phyloP scores from a whole-genome alignment of 352 stramenopile species.

The Hyaloperonospora arabidopsidis region DNA sequence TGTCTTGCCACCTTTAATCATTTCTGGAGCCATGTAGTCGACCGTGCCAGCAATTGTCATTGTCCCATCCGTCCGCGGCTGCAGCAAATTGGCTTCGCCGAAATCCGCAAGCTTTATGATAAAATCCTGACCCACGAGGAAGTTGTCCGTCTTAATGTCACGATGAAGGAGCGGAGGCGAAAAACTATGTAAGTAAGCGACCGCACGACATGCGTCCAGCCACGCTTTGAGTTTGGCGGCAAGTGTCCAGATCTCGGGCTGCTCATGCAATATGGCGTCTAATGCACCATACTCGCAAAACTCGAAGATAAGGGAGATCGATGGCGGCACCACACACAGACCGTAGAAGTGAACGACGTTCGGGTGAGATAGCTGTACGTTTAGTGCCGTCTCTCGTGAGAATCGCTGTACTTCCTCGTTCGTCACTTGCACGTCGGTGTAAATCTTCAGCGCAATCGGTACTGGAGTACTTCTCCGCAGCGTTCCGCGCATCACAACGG shows the following conservation, averaged over 20 bases:
- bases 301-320: constrained; percentile 82
- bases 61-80: constrained; percentile 60
- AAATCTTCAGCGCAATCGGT: constrained; percentile 80
- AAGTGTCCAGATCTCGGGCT: constrained; percentile 50
- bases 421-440: constrained; percentile 76
- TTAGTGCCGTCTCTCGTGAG: constrained; percentile 71
- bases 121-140: constrained; percentile 69
- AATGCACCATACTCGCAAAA: constrained; percentile 80
- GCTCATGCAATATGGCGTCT: constrained; percentile 43
- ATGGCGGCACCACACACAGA: constrained; percentile 72
- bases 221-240: constrained; percentile 75
- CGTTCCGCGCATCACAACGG: constrained; percentile 72
- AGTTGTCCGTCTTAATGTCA: constrained; percentile 86
- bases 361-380: constrained; percentile 73
- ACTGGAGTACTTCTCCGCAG: constrained; percentile 37
- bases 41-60: constrained; percentile 85
- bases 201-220: constrained; percentile 72
- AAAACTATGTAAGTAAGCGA: constrained; percentile 83
- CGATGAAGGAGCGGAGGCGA: constrained; percentile 68
- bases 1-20: constrained; percentile 78
- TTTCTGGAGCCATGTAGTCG: constrained; percentile 82
- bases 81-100: constrained; percentile 76
- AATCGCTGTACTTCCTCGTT: constrained; percentile 77
- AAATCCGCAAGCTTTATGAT: constrained; percentile 80
- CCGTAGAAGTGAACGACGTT: constrained; percentile 81